phyloP scores from a whole-genome alignment of 768 basidiomycete species.

The Infundibulicybe gibba region DNA sequence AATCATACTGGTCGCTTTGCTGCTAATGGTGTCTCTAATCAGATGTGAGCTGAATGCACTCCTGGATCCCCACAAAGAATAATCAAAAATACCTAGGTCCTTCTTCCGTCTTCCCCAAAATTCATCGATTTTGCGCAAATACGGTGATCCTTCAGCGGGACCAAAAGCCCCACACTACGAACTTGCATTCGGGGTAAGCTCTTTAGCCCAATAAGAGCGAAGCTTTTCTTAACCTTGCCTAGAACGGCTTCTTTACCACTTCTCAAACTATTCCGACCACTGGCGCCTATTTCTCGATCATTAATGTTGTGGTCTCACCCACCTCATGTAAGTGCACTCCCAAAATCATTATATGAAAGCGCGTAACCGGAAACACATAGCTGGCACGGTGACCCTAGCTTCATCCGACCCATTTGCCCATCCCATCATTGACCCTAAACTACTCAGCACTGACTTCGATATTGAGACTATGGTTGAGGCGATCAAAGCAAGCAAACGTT shows the following conservation, averaged over 20 bases:
- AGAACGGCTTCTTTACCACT: background rate
- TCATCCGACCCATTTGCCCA: slow-evolving; percentile 7
- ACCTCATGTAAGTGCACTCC: slow-evolving; percentile 7
- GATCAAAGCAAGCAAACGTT: slow-evolving; percentile 10
- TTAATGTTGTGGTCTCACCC: slow-evolving; percentile 7
- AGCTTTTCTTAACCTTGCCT: too few species aligned
- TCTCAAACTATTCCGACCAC: slow-evolving; percentile 2
- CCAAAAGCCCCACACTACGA: slow-evolving; percentile 19
- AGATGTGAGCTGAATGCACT: too few species aligned
- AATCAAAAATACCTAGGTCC: background rate
- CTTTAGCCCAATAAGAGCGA: background rate
- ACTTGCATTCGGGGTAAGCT: slow-evolving; percentile 15
- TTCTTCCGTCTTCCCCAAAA: slow-evolving; percentile 8
- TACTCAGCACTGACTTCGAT: slow-evolving; percentile 10
- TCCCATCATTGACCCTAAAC: slow-evolving; percentile 12
- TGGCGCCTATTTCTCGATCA: slow-evolving; percentile 6
- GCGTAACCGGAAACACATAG: background rate
- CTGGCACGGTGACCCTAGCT: background rate
- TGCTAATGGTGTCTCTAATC: background rate
- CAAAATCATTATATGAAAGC: too few species aligned
- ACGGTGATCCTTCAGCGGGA: slow-evolving; percentile 20
- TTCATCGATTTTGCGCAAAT: slow-evolving; percentile 9
- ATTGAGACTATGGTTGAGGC: slow-evolving; percentile 10
- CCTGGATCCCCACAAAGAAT: too few species aligned
- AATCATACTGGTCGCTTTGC: slow-evolving; percentile 19